Conservation (phyloP, 2,329 filamentous ascomycete species). For the Cyphellophora europaea region DNA sequence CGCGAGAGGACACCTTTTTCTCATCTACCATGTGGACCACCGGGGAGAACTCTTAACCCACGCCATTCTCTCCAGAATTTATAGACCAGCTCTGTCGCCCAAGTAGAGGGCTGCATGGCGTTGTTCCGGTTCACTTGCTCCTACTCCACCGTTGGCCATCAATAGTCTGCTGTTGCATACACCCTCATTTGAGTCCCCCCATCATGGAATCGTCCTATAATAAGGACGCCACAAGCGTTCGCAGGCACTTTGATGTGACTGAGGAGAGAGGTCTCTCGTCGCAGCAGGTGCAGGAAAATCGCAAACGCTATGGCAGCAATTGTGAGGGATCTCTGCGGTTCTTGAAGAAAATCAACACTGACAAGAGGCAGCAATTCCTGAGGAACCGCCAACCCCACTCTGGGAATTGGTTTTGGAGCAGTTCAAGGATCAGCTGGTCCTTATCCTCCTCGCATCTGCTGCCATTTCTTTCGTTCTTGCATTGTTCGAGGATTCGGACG, state of each 20-base stretch:
- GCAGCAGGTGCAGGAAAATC: conserved; percentile 35
- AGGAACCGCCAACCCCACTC: conserved; percentile 89
- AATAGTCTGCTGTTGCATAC: neutral
- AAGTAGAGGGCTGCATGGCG: too few relatives aligned
- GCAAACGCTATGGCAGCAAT: conserved; percentile 45
- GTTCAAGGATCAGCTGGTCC: conserved; percentile 96
- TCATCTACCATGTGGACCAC: too few relatives aligned
- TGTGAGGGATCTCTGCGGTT: conserved; percentile 29
- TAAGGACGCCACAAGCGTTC: conserved; percentile 38
- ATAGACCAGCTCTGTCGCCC: too few relatives aligned
- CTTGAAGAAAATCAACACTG: conserved; percentile 4
- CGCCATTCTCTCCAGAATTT: too few relatives aligned
- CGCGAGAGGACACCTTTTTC: too few relatives aligned
- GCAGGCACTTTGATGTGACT: conserved; percentile 43
- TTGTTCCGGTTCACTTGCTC: too few relatives aligned
- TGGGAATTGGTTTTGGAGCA: conserved; percentile 97
- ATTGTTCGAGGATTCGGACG: conserved; percentile 83
- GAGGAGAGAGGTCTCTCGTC: conserved; percentile 42
- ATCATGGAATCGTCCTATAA: conserved; percentile 47
- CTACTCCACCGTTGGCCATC: too few relatives aligned
- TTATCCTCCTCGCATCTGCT: conserved; percentile 88
- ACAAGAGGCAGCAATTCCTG: conserved; percentile 51
- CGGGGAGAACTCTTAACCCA: too few relatives aligned
- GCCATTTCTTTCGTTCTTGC: conserved; percentile 89
- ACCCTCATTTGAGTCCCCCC: neutral